Conservation (phyloP, 169 alveolate species). For the Cryptosporidium muris region DNA sequence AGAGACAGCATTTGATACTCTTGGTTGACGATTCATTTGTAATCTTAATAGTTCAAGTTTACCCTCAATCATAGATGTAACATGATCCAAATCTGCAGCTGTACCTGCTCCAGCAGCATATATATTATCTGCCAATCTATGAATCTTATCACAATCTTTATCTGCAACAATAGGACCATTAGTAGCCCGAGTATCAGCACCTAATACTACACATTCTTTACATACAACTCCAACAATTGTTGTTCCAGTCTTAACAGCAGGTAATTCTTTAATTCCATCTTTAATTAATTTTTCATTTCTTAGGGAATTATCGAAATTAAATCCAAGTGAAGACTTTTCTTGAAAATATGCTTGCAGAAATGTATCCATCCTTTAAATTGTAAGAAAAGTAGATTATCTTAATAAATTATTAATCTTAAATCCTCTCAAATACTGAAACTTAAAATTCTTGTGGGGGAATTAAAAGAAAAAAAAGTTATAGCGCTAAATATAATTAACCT, state of each 20-base stretch:
- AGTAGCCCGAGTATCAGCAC: slow-evolving; percentile 99
- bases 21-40: slow-evolving; percentile 87
- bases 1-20: slow-evolving; percentile 91
- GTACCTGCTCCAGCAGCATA: slow-evolving; percentile 99
- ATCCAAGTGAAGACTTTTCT: slow-evolving; percentile 41
- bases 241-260: slow-evolving; percentile 91
- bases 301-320: slow-evolving; percentile 5
- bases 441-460: slow-evolving; percentile 25
- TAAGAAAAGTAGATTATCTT: not conserved
- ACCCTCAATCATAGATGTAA: slow-evolving; percentile 88
- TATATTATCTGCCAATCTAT: slow-evolving; percentile 93
- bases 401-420: not conserved
- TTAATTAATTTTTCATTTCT: not conserved
- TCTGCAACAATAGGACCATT: slow-evolving; percentile 98
- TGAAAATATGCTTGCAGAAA: slow-evolving; percentile 19
- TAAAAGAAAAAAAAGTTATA: not conserved
- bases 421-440: not conserved
- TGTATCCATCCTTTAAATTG: slow-evolving; percentile 13
- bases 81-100: slow-evolving; percentile 97
- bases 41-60: slow-evolving; percentile 92
- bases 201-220: slow-evolving; percentile 95
- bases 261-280: not conserved
- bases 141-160: slow-evolving; percentile 95
- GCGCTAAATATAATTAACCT: slow-evolving; percentile 13
- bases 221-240: slow-evolving; percentile 96